Percentiles rank a stretch among this genome's conserved stretches.
Evolutionary conservation across 768 basidiomycete species (phyloP).

Genomic region (Lentinus brumalis): DNA sequence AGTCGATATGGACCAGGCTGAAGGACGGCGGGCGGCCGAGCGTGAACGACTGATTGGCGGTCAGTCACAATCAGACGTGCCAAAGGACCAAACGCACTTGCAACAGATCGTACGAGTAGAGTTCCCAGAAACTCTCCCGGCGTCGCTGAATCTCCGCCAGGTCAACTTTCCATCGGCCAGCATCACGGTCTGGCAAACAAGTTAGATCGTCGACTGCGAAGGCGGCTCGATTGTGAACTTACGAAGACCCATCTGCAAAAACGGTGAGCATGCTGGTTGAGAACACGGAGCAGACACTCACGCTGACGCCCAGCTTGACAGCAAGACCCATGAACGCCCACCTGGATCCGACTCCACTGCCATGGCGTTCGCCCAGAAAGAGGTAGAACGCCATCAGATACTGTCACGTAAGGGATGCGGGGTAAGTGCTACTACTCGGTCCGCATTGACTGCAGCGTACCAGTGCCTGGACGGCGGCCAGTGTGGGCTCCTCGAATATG

Average conservation of each 20-base stretch:
- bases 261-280: neutral
- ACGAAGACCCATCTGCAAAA: slow-evolving; percentile 65
- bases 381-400: slow-evolving; percentile 56
- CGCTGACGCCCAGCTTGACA: slow-evolving; percentile 70
- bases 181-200: slow-evolving; percentile 57
- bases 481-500: slow-evolving; percentile 65
- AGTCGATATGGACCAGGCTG: slow-evolving; percentile 55
- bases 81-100: slow-evolving; percentile 46
- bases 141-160: slow-evolving; percentile 57
- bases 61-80: neutral
- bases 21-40: slow-evolving; percentile 73
- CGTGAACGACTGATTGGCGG: slow-evolving; percentile 55
- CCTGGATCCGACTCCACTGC: slow-evolving; percentile 53
- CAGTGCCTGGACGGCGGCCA: slow-evolving; percentile 63
- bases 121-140: slow-evolving; percentile 65
- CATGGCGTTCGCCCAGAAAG: slow-evolving; percentile 44
- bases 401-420: slow-evolving; percentile 39
- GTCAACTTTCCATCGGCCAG: slow-evolving; percentile 63
- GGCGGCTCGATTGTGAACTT: slow-evolving; percentile 30
- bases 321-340: slow-evolving; percentile 77
- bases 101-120: slow-evolving; percentile 67
- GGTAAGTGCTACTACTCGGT: neutral
- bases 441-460: slow-evolving; percentile 44
- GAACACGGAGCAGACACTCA: slow-evolving; percentile 30
- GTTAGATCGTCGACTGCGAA: neutral